Evolutionary conservation across 2,329 filamentous ascomycete species (phyloP), one percentile per base, ranked within the genome.

Genomic region (Phialocephala sp.): DNA sequence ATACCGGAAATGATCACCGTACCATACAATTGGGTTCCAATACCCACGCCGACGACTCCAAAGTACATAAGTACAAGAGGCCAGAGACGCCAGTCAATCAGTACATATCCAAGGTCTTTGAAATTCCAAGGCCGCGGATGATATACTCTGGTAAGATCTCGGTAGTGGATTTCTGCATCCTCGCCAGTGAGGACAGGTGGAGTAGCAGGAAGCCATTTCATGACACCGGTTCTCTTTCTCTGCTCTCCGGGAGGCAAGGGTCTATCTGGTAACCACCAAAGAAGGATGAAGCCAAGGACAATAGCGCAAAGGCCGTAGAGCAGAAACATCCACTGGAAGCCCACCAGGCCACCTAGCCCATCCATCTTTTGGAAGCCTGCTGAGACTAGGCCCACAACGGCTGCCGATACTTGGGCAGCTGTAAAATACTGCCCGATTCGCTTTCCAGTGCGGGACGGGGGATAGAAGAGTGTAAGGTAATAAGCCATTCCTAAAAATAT

Each of bases 311-410:
- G 80, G 1, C 93, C 93, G 73, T 94, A 97, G 22, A 97, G 79
- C 56, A 97, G 84, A 75, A 97, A 97, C 93, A 97, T 97, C 91
- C 91, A 95, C 69, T 91, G 89, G 75, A 93, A 94, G 4, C 93
- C 93, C 3, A 92, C 90, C 0, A 96, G 83, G 0, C 92, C 92
- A 3, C 86, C 83, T 0, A 84, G 74, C 0, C 91, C 92, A 73
- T 97, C 93, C 91, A 97, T 96, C 74, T 94, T 82, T 78, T 97
- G 93, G 75, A 97, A 97, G 0, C 93, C 93, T 0, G 93, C 93
- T 11, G 92, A 97, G 5, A 97, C 93, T 3, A 97, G 84, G 1
- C 93, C 93, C 2, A 96, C 93, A 0, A 96, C 93, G 0, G 93
- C 91, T 1, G 93, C 93, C 2, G 93, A 97, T 32, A 97, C 87